phyloP scores from a whole-genome alignment of 2,329 filamentous ascomycete genomes.

The Alternaria angustiovoidea region DNA sequence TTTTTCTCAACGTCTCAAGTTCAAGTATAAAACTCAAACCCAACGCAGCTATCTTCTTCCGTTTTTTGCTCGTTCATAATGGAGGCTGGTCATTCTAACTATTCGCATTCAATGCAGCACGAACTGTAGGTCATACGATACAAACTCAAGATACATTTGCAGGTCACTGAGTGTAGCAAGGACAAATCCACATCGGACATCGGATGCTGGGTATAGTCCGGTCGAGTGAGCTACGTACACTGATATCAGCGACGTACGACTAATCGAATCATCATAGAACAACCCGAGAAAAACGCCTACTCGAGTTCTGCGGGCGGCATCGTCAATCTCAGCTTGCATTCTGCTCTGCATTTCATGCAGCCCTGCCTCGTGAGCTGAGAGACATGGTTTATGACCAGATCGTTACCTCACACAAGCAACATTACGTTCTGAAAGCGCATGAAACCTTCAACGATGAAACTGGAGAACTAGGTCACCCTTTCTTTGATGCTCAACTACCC shows the following conservation, averaged over 20 bases:
- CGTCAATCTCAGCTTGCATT: not conserved
- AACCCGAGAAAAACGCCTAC: not conserved
- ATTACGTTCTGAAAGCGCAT: not conserved
- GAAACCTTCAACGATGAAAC: not conserved
- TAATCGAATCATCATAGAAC: not conserved
- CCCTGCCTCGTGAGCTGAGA: not conserved
- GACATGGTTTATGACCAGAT: not conserved
- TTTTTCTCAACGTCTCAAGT: not conserved
- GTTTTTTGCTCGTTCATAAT: not conserved
- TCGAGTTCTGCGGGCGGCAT: not conserved
- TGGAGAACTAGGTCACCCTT: not conserved
- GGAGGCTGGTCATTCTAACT: not conserved
- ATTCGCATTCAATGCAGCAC: too few relatives aligned
- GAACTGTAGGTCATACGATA: too few relatives aligned
- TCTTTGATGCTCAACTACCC: not conserved
- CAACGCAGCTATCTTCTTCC: not conserved
- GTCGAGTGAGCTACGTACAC: not conserved
- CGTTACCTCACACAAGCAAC: not conserved
- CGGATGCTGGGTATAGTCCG: too few relatives aligned
- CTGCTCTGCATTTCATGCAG: not conserved
- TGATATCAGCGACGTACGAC: too few relatives aligned
- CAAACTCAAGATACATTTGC: too few relatives aligned
- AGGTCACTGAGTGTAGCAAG: too few relatives aligned
- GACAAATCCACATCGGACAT: too few relatives aligned
- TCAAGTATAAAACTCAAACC: not conserved